phyloP scores from a whole-genome alignment of 768 basidiomycete species.

The Fistulinella prunicolor region DNA sequence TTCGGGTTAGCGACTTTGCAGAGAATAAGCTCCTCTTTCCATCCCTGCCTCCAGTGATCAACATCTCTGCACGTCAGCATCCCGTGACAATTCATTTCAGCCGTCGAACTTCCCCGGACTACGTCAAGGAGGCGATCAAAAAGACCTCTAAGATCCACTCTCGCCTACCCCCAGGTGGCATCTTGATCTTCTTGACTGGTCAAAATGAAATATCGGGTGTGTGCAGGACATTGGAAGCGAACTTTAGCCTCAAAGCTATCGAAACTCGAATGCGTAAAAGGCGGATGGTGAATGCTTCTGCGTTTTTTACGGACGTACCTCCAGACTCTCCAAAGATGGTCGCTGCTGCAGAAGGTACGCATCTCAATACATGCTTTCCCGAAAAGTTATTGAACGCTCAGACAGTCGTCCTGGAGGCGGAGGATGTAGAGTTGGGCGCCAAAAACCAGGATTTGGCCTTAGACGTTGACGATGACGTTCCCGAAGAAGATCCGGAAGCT shows the following conservation, averaged over 20 bases:
- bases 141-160: conserved; percentile 92
- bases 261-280: conserved; percentile 46
- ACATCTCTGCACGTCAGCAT: conserved; percentile 86
- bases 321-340: conserved; percentile 13
- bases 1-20: conserved; percentile 90
- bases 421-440: conserved; percentile 72
- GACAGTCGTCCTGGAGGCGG: conserved; percentile 72
- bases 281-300: conserved; percentile 23
- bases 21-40: conserved; percentile 81
- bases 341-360: conserved; percentile 20
- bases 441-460: conserved; percentile 50
- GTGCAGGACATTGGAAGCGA: conserved; percentile 75
- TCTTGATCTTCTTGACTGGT: conserved; percentile 92
- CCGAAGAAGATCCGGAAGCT: conserved; percentile 69
- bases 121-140: conserved; percentile 85
- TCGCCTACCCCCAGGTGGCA: conserved; percentile 87
- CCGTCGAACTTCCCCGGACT: conserved; percentile 80
- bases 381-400: conserved; percentile 1
- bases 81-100: conserved; percentile 95
- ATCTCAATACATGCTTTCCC: neutral
- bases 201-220: conserved; percentile 92
- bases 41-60: conserved; percentile 86
- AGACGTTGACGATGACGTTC: conserved; percentile 62
- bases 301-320: conserved; percentile 27
- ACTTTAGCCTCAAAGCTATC: conserved; percentile 67